Evolutionary conservation across 495 filamentous ascomycete species (phyloP).

Genomic region (Tuber melanosporum): DNA sequence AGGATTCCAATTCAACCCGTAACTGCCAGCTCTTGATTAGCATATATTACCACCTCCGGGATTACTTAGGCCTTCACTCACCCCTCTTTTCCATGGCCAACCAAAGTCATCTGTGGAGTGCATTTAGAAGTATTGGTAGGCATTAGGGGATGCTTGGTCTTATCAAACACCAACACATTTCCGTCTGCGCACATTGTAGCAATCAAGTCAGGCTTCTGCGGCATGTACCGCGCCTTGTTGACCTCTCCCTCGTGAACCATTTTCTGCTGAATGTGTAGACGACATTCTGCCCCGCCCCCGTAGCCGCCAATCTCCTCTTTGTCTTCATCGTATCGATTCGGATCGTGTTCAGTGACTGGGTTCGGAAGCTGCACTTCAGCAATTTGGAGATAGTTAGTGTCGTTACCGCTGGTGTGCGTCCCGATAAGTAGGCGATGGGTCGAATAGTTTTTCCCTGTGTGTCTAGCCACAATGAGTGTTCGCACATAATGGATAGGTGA

Average conservation of each 20-base stretch:
- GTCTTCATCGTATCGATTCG: slow-evolving; percentile 78
- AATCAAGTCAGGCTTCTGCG: slow-evolving; percentile 95
- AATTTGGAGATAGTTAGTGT: slow-evolving; percentile 90
- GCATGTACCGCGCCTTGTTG: slow-evolving; percentile 96
- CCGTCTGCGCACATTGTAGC: slow-evolving; percentile 88
- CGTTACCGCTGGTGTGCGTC: slow-evolving; percentile 83
- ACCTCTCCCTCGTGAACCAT: slow-evolving; percentile 96
- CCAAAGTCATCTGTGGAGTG: slow-evolving; percentile 74
- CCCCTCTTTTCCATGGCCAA: slow-evolving; percentile 85
- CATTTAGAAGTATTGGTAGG: slow-evolving; percentile 56
- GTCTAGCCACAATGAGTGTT: slow-evolving; percentile 45
- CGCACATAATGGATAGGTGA: slow-evolving; percentile 6
- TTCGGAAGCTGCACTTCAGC: slow-evolving; percentile 88
- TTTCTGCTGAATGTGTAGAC: slow-evolving; percentile 84
- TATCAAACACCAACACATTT: slow-evolving; percentile 84
- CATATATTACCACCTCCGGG: not conserved
- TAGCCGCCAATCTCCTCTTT: slow-evolving; percentile 90
- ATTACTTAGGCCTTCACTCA: slow-evolving; percentile 41
- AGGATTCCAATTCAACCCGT: slow-evolving; percentile 87
- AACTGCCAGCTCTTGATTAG: slow-evolving; percentile 16
- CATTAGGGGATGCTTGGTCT: slow-evolving; percentile 75
- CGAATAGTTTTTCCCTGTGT: slow-evolving; percentile 77
- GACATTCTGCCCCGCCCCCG: slow-evolving; percentile 61
- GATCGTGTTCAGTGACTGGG: slow-evolving; percentile 60
- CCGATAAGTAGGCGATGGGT: slow-evolving; percentile 86